phyloP scores from a whole-genome alignment of 495 filamentous ascomycete genomes.

The Penicillium coffeae region DNA sequence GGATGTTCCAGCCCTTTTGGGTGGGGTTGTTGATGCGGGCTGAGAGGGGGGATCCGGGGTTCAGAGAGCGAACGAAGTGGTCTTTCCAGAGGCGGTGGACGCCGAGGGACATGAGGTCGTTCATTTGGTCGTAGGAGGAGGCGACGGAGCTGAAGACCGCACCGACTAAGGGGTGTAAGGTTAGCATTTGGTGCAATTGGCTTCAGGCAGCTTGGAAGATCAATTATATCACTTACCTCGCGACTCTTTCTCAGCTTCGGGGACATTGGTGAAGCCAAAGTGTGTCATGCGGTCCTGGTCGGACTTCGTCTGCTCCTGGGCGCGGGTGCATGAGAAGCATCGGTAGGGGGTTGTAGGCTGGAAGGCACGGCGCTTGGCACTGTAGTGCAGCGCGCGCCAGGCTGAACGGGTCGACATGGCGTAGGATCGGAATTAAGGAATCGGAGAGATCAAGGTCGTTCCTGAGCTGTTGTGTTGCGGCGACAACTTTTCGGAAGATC shows the following conservation, averaged over 20 bases:
- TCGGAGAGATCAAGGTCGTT: neutral
- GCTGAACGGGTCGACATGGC: conserved; percentile 26
- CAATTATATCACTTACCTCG: conserved; percentile 47
- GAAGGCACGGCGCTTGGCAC: conserved; percentile 25
- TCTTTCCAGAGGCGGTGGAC: conserved; percentile 99
- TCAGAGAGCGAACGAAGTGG: conserved; percentile 87
- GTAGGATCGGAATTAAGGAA: neutral
- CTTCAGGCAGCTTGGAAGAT: neutral
- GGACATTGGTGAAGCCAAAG: conserved; percentile 88
- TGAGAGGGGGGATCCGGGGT: conserved; percentile 67
- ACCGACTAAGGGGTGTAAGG: conserved; percentile 54
- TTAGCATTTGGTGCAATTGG: conserved; percentile 10
- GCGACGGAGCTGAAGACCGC: conserved; percentile 95
- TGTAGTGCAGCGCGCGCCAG: conserved; percentile 36
- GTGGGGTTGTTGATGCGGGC: conserved; percentile 25
- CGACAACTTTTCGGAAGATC: conserved; percentile 22
- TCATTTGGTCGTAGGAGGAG: conserved; percentile 90
- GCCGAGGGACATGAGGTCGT: conserved; percentile 97
- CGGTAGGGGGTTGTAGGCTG: conserved; percentile 38
- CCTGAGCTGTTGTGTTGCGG: neutral
- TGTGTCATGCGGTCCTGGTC: conserved; percentile 70
- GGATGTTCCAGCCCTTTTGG: conserved; percentile 66
- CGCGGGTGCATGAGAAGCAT: conserved; percentile 53
- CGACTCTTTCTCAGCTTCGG: conserved; percentile 75
- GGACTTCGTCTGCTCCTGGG: conserved; percentile 38